Conservation (phyloP, 345 rosid species). For the Gossypium thurberi region DNA sequence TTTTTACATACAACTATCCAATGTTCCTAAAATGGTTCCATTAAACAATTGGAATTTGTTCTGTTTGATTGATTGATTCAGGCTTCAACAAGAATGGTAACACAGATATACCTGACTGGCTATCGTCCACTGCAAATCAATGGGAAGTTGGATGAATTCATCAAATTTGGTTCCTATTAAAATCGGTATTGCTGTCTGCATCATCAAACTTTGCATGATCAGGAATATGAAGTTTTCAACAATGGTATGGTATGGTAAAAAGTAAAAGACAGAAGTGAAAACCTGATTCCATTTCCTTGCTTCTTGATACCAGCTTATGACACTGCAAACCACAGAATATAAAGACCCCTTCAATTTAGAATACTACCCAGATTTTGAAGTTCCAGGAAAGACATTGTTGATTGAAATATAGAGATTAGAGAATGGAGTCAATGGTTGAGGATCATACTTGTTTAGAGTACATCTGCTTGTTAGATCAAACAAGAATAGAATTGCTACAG, state of each 20-base stretch:
- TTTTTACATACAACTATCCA: not conserved
- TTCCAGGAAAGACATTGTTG: not conserved
- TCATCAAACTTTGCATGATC: not conserved
- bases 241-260: not conserved
- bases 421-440: not conserved
- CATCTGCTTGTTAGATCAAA: conserved; percentile 87
- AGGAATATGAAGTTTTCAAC: not conserved
- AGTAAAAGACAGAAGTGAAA: not conserved
- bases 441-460: conserved; percentile 50
- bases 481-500: conserved; percentile 81
- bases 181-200: conserved; percentile 81
- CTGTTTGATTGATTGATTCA: not conserved
- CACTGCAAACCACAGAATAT: conserved; percentile 34
- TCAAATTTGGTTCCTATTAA: conserved; percentile 88
- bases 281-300: conserved; percentile 84
- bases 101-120: conserved; percentile 65
- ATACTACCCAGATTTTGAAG: not conserved
- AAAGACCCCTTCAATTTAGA: not conserved
- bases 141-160: conserved; percentile 88
- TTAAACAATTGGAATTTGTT: not conserved
- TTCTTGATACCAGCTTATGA: conserved; percentile 71
- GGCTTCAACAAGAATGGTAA: not conserved
- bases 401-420: not conserved
- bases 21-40: not conserved
- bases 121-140: conserved; percentile 82